Base-by-base conservation (phyloP, 2,329 filamentous ascomycete species). In the Nothophoma quercina region DNA sequence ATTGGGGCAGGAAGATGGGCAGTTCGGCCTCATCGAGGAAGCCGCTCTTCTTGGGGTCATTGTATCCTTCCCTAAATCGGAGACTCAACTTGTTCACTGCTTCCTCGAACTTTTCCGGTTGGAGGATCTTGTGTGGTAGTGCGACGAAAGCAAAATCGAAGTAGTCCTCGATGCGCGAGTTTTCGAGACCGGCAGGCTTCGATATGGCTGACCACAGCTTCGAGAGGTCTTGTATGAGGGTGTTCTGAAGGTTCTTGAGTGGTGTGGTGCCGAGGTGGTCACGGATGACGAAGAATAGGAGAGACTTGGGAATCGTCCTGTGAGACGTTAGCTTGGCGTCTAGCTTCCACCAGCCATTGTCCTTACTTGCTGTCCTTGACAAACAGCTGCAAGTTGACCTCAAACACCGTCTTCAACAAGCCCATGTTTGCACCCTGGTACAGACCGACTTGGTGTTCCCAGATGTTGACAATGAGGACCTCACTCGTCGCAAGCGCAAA, bases 381-480 rank as follows among this genome's bases (percentile, higher is more conserved):
- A 77, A 99, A 99, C 22, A 99, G 82, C 77, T 98, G 93, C 72
- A 99, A 75, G 73, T 99, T 99, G 75, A 99, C 95, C 79, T 99
- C 95, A 67, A 99, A 99, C 4, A 99, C 95, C 0, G 96, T 99
- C 83, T 99, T 99, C 68, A 99, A 81, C 67, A 99, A 78, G 7
- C 95, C 95, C 95, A 99, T 99, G 75, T 99, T 99, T 66, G 95
- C 95, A 51, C 95, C 95, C 78, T 99, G 93, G 73, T 99, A 99
- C 74, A 99, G 77, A 39, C 95, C 95, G 57, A 99, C 95, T 77
- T 99, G 95, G 75, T 97, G 93, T 77, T 99, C 95, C 95, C 95
- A 99, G 63, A 99, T 96, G 73, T 99, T 99, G 76, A 99, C 89
- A 71, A 99, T 96, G 65, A 99, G 83, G 44, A 99, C 93, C 79